Base-by-base conservation (phyloP, 1,284 basidiomycete species). In the Cryptococcus maquisensis region DNA sequence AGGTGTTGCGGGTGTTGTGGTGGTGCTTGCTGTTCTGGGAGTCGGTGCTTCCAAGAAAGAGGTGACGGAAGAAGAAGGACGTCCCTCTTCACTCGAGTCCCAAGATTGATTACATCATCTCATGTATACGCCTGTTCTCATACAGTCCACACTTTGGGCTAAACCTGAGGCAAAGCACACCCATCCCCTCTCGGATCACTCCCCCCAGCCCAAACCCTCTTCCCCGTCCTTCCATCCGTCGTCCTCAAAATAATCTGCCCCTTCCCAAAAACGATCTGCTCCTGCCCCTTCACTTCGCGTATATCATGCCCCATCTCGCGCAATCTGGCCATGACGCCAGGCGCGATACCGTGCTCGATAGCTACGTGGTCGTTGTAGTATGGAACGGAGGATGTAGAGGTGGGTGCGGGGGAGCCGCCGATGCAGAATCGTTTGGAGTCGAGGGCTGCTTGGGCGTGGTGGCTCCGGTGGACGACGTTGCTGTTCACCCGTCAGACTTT, bases 401-500 rank as follows among this genome's bases (percentile, higher is more conserved):
- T 7, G 81, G 49, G 16, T 40, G 63, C 8, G 65, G 80, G 4
- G 21, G 86, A 86, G 9, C 88, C 82, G 37, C 89, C 88, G 55
- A 95, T 93, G 73, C 91, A 95, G 78, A 95, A 93, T 9, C 92
- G 83, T 3, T 90, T 91, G 0, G 90, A 86, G 73, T 95, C 93
- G 38, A 95, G 81, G 10, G 90, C 86, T 12, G 86, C 83, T 75
- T 94, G 91, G 0, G 84, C 83, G 26, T 59, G 52, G n/a, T 60
- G 59, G 12, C 43, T 32, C 39, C 58, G 59, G 43, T 63, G 61
- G 15, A 65, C 49, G 13, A 65, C 41, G 51, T 65, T 60, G 8
- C 54, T 56, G 48, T 21, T 38, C 12, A 46, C 12, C 13, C 10
- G 12, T 20, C n/a, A 42, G 83, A 86, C 70, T 84, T 87, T 2